Base-by-base conservation (phyloP, 257 asterid species). In the Solanum lignicaule region DNA sequence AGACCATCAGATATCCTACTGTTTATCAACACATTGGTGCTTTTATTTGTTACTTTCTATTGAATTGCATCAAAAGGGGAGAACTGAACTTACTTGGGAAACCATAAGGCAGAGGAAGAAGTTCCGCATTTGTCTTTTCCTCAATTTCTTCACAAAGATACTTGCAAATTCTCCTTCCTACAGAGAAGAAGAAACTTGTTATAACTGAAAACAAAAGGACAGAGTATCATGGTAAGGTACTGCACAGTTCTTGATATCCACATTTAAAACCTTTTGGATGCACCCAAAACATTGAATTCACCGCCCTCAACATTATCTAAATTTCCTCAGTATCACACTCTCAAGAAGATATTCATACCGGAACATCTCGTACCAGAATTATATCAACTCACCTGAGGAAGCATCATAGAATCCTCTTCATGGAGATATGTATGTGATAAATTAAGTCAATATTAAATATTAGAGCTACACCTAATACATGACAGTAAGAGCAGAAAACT, bases 161-260 rank as follows among this genome's bases (percentile, higher is more conserved):
- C 95, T 91, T 21, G 93, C 98, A 90, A 96, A 95, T 89, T 96
- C 99, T 87, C 99, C 99, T 88, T 97, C 99, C 98, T 95, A 92
- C 60, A 88, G 83, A 16, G 75, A 29, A 81, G 68, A 46, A 81
- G 68, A 5, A 81, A 31, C 12, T 88, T 85, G 58, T 89, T 43
- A 87, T 52, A 87, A 76, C 88, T 86, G 46, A 25, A 48, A 41
- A 86, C 10, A 46, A 29, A 81, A 41, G 29, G 58, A 6, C 21
- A 11, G 4, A 41, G 65, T 41, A 7, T 76, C 84, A 41, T 14
- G 65, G 65, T 41, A 78, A 41, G 65, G 84, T 41, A 41, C 84
- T 41, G n/a, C 65, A 41, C 38, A 43, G 38, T 33, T 46, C 65
- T 41, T 15, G 38, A 79, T 79, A 79, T 79, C 65, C 85, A 9